These are phyloP conservation scores for Populus trichocarpa DNA, from an alignment of 441 rosid species.

Conservation along the genomic window DNA sequence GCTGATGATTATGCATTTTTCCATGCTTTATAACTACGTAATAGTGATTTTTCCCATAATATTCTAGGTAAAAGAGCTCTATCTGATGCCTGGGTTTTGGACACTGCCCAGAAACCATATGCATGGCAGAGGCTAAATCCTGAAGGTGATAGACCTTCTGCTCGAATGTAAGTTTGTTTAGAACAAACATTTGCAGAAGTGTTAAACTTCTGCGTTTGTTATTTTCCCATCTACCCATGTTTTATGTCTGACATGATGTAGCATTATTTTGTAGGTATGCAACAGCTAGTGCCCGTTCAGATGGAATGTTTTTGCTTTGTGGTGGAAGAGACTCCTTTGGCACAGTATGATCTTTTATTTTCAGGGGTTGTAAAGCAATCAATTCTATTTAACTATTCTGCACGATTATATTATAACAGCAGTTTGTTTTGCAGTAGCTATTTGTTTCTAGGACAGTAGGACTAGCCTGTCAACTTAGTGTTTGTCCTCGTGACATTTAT, in stretches of 20 bases:
- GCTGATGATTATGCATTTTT: slow-evolving; percentile 8
- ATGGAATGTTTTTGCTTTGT: slow-evolving; percentile 97
- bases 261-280: slow-evolving; percentile 70
- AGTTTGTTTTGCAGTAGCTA: background rate
- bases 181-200: slow-evolving; percentile 13
- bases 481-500: background rate
- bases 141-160: slow-evolving; percentile 90
- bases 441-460: background rate
- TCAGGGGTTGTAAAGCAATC: background rate
- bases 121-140: slow-evolving; percentile 89
- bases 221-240: slow-evolving; percentile 1
- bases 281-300: slow-evolving; percentile 94
- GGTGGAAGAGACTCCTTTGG: slow-evolving; percentile 96
- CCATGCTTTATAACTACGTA: background rate
- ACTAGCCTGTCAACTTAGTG: background rate
- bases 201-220: slow-evolving; percentile 17
- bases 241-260: slow-evolving; percentile 20
- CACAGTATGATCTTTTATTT: slow-evolving; percentile 48
- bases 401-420: background rate
- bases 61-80: slow-evolving; percentile 83
- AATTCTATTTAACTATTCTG: background rate
- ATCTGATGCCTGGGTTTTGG: slow-evolving; percentile 94
- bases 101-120: slow-evolving; percentile 98
- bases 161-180: slow-evolving; percentile 76
- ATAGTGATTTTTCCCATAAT: background rate